Base-by-base conservation (phyloP, 2,329 filamentous ascomycete species). In the Beauveria pseudobassiana region DNA sequence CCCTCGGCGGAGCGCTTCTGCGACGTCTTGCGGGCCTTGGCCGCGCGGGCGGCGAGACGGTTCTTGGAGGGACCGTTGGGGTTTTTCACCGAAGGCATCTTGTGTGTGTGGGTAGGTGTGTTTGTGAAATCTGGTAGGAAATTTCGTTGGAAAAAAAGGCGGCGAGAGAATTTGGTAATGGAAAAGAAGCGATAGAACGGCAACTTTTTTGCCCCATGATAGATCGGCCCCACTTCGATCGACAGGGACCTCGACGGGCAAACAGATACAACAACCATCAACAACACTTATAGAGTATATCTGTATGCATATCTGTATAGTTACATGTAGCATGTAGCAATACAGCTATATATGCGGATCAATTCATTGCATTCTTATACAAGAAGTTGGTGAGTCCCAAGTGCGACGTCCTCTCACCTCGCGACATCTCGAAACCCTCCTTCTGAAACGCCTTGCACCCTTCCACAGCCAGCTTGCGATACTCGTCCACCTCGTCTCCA, bases 61-160 rank as follows among this genome's bases (percentile, higher is more conserved):
- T 83, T 83, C 68, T 79, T 79, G 59, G 80, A 84, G 10, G 77
- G 76, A 52, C 75, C 77, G 77, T 85, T 85, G 69, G 82, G 82
- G 74, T 84, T 86, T 65, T 81, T 80, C 67, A 83, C 78, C 53
- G 82, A 84, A 18, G 79, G 77, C 81, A 83, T 84, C 64, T 61
- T 69, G 59, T 56, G 22, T 7, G 30, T 22, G 16, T 46, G 45
- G n/a, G 42, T 10, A 12, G 16, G 45, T 10, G 48, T 34, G 10
- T 34, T 34, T 34, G 14, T 8, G 46, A 14, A 14, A 30, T 14
- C 12, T 38, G 14, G 38, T 30, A 10, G 28, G 18, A 30, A 14
- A 9, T 38, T 7, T 51, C 28, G 14, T 18, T 58, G 18, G 2
- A 3, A 14, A 16, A 12, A 40, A 40, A 18, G 5, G 48, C 24